phyloP scores from a whole-genome alignment of 257 asterid genomes.

The Rubia yunnanensis region DNA sequence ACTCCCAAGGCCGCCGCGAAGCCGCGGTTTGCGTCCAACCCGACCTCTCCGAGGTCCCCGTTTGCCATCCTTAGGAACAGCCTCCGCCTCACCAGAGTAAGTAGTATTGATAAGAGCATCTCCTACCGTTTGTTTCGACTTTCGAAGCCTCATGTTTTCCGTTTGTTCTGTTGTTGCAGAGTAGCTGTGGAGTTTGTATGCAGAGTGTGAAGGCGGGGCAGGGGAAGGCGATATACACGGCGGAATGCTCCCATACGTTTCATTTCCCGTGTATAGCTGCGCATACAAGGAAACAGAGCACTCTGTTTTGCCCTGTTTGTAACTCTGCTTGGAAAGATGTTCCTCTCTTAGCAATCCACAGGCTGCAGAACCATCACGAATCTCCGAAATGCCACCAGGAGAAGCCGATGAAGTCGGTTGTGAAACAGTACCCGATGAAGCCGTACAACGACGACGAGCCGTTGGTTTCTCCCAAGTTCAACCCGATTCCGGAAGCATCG shows the following conservation, averaged over 20 bases:
- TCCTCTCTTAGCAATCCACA: constrained; percentile 54
- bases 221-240: constrained; percentile 82
- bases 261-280: constrained; percentile 83
- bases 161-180: constrained; percentile 37
- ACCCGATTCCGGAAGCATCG: constrained; percentile 24
- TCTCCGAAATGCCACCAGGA: constrained; percentile 1
- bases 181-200: constrained; percentile 73
- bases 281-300: constrained; percentile 36
- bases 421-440: constrained; percentile 8
- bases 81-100: constrained; percentile 71
- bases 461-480: constrained; percentile 36
- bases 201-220: constrained; percentile 67
- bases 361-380: constrained; percentile 18
- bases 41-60: constrained; percentile 94
- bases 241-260: constrained; percentile 79
- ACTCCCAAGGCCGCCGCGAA: constrained; percentile 30
- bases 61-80: constrained; percentile 75
- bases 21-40: constrained; percentile 31
- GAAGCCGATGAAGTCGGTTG: not conserved
- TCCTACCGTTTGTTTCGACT: too few relatives aligned
- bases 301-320: constrained; percentile 72
- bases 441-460: constrained; percentile 70
- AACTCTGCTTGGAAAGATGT: constrained; percentile 64
- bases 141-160: not conserved
- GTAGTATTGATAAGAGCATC: constrained; percentile 5